phyloP scores from a whole-genome alignment of 208 protist genomes.

The Acanthamoeba royreba region DNA sequence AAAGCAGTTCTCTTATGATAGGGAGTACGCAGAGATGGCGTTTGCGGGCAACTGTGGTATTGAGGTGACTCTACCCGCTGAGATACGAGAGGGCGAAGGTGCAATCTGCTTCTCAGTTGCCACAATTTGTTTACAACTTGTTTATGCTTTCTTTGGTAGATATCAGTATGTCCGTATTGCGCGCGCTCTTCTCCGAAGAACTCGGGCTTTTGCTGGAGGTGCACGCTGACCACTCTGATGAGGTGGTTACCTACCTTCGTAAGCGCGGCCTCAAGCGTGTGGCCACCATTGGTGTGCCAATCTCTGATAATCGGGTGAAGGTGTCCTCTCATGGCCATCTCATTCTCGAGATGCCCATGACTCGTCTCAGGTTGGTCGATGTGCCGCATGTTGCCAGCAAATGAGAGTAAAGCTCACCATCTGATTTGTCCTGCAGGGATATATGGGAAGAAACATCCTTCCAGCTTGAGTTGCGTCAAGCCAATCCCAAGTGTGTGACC shows the following conservation, averaged over 20 bases:
- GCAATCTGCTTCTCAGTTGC: no score
- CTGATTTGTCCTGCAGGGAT: not conserved
- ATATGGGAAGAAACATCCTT: slow-evolving; percentile 77
- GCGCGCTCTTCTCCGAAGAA: slow-evolving; percentile 76
- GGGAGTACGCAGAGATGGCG: slow-evolving; percentile 68
- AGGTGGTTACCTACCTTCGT: slow-evolving; percentile 49
- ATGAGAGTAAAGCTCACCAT: not conserved
- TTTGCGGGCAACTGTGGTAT: slow-evolving; percentile 77
- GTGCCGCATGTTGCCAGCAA: no score
- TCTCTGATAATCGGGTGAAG: not conserved
- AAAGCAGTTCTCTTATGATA: no score
- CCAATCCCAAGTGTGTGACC: slow-evolving; percentile 69
- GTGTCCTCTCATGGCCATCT: not conserved
- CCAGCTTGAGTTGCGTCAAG: slow-evolving; percentile 72
- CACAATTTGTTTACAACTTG: no score
- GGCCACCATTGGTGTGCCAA: slow-evolving; percentile 20
- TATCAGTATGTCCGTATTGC: no score
- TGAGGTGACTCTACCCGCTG: slow-evolving; percentile 34
- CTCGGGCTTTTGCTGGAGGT: slow-evolving; percentile 78
- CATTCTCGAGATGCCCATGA: not conserved
- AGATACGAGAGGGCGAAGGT: not conserved
- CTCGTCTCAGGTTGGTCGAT: not conserved
- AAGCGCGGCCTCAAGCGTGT: slow-evolving; percentile 9
- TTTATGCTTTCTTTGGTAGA: no score
- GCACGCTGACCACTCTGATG: not conserved